A percentile compares a stretch with the other conserved stretches of the same genome.
These are phyloP conservation scores for Elaeis guineensis DNA, from an alignment of 176 grass and related monocot genomes.

Conservation along the genomic window DNA sequence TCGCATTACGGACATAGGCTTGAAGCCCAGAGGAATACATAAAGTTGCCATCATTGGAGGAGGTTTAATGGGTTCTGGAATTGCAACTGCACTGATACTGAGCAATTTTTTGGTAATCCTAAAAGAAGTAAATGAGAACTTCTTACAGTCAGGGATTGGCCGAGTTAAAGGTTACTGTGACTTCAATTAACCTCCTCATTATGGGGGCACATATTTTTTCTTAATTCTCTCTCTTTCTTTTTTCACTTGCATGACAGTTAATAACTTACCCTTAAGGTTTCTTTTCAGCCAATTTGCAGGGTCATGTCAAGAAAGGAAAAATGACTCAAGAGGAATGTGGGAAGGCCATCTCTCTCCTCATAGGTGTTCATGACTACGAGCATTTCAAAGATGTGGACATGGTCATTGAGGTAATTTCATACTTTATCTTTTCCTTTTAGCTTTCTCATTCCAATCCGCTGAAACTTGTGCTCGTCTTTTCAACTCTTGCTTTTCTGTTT, in stretches of 20 bases:
- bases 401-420: slow-evolving; percentile 65
- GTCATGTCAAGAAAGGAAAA: slow-evolving; percentile 73
- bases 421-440: neutral
- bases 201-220: neutral
- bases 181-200: neutral
- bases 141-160: slow-evolving; percentile 54
- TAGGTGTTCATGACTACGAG: slow-evolving; percentile 69
- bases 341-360: slow-evolving; percentile 65
- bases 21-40: slow-evolving; percentile 61
- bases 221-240: too few relatives aligned
- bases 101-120: slow-evolving; percentile 76
- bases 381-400: slow-evolving; percentile 71
- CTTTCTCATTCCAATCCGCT: neutral
- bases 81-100: slow-evolving; percentile 79
- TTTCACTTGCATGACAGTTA: too few relatives aligned
- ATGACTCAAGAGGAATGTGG: slow-evolving; percentile 68
- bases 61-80: slow-evolving; percentile 87
- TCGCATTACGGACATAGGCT: slow-evolving; percentile 59
- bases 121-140: slow-evolving; percentile 92
- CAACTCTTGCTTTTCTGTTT: neutral
- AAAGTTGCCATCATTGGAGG: slow-evolving; percentile 84
- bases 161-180: slow-evolving; percentile 59
- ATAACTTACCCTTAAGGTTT: too few relatives aligned
- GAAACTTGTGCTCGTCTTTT: neutral
- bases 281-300: slow-evolving; percentile 68